phyloP scores from a whole-genome alignment of 2,329 filamentous ascomycete genomes.

The Albifimbria verrucaria region DNA sequence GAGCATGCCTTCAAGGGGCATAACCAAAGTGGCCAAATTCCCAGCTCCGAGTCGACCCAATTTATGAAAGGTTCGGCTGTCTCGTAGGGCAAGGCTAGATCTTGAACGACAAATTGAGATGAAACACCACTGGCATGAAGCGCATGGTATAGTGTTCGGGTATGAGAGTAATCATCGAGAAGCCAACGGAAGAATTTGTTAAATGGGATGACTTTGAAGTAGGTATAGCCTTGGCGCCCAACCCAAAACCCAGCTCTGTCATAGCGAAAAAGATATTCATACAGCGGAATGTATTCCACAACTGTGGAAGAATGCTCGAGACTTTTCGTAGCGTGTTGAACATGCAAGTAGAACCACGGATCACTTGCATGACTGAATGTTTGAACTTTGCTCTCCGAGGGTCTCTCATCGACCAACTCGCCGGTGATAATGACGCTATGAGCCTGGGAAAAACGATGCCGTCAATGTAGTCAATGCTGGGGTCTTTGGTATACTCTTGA shows the following conservation, averaged over 20 bases:
- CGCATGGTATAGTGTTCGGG: slow-evolving; percentile 59
- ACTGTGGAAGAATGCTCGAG: background rate
- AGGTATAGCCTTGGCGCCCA: slow-evolving; percentile 56
- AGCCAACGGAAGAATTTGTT: slow-evolving; percentile 55
- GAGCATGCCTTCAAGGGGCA: slow-evolving; percentile 17
- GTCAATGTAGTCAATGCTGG: slow-evolving; percentile 54
- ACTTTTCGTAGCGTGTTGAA: slow-evolving; percentile 28
- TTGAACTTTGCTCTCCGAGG: slow-evolving; percentile 7
- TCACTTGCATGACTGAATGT: slow-evolving; percentile 52
- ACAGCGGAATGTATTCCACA: slow-evolving; percentile 20
- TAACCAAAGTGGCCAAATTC: slow-evolving; percentile 26
- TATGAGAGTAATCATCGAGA: slow-evolving; percentile 59
- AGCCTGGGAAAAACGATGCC: slow-evolving; percentile 51
- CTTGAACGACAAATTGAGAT: slow-evolving; percentile 58
- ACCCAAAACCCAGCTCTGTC: slow-evolving; percentile 66
- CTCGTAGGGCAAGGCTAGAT: slow-evolving; percentile 55
- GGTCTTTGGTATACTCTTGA: slow-evolving; percentile 20
- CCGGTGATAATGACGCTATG: slow-evolving; percentile 54
- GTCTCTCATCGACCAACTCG: slow-evolving; percentile 27
- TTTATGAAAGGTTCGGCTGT: slow-evolving; percentile 31
- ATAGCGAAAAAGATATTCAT: slow-evolving; percentile 58
- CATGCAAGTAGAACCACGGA: slow-evolving; percentile 66
- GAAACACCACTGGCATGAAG: slow-evolving; percentile 56
- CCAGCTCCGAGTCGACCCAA: slow-evolving; percentile 21
- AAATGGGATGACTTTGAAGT: slow-evolving; percentile 47